A percentile compares a stretch with the other conserved stretches of the same genome.
These are phyloP conservation scores for Neoscytalidium dimidiatum DNA, from an alignment of 2,329 filamentous ascomycete species.

Conservation along the genomic window DNA sequence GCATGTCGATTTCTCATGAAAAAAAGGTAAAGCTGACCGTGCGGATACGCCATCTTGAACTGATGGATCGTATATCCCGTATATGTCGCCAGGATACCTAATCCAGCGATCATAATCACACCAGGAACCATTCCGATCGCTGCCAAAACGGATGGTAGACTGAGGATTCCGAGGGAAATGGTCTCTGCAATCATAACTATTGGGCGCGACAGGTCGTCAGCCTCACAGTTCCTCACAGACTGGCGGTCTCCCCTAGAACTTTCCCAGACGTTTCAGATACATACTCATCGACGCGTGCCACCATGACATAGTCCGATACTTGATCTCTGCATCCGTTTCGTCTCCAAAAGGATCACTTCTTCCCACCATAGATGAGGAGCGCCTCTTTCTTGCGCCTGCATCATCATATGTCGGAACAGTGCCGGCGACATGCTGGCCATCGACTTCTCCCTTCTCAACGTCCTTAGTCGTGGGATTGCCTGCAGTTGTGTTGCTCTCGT, in stretches of 20 bases:
- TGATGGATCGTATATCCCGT: conserved; percentile 33
- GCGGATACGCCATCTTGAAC: conserved; percentile 21
- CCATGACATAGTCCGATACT: conserved; percentile 56
- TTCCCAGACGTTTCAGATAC: conserved; percentile 26
- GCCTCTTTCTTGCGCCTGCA: background rate
- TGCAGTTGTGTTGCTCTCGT: background rate
- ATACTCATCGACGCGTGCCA: conserved; percentile 15
- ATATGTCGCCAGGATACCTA: conserved; percentile 26
- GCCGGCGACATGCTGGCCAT: background rate
- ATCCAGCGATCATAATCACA: conserved; percentile 18
- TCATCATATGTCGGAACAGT: background rate
- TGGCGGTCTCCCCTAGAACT: background rate
- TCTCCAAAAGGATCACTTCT: conserved; percentile 27
- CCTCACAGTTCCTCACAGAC: background rate
- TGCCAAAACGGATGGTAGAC: conserved; percentile 21
- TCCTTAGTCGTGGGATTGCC: background rate
- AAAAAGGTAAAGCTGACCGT: conserved; percentile 27
- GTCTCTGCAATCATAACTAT: conserved; percentile 60
- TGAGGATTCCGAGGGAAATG: conserved; percentile 51
- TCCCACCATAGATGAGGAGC: background rate
- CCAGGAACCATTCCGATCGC: conserved; percentile 21
- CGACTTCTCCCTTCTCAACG: background rate
- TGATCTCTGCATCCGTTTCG: conserved; percentile 42
- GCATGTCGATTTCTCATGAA: conserved; percentile 51
- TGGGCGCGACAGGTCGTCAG: background rate